Base-by-base conservation (phyloP, 169 alveolate species). In the Plasmodium sp. region DNA sequence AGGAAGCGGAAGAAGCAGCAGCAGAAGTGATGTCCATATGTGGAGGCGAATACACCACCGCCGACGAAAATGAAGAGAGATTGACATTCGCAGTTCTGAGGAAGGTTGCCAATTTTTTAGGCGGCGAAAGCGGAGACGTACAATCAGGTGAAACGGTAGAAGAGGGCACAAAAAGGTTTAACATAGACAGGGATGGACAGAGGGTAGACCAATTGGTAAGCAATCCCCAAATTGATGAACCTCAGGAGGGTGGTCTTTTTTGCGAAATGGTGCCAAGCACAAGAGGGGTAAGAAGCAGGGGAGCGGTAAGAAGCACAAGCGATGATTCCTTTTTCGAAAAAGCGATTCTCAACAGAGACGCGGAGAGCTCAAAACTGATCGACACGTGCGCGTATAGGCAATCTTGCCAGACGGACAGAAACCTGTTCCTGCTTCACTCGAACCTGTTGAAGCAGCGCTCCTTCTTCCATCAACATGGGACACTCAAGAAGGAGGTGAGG, bases 301-400 rank as follows among this genome's bases (percentile, higher is more conserved):
- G 41, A 12, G 62, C 0, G 39, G 51, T 27, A 3, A 73, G 51
- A 73, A 84, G 54, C 79, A 84, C 56, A 33, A 85, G 92, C 18
- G 34, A 72, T 84, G 92, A 84, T 67, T 72, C 92, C 22, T 84
- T 84, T 72, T 84, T 84, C 75, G 75, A 72, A 33, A 72, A 45
- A 22, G 75, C 43, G 12, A 27, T 18, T 67, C 54, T 71, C 9
- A 84, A 10, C 16, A 45, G 36, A 84, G 51, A 72, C 16, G 39
- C 5, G 58, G 74, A 16, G 41, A 22, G 33, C 58, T 43, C 48
- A 54, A 54, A 43, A 22, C 36, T 67, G 74, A 34, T 84, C 14
- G 33, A 22, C 22, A 71, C 33, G 34, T 31, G 54, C 75, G 43
- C 51, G 56, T 14, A 41, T 14, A 84, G 51, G 39, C 34, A 10